Evolutionary conservation across 2,329 filamentous ascomycete genomes (phyloP), one percentile per base, ranked within the genome.

Genomic region (Phyllosticta paracitricarpa): DNA sequence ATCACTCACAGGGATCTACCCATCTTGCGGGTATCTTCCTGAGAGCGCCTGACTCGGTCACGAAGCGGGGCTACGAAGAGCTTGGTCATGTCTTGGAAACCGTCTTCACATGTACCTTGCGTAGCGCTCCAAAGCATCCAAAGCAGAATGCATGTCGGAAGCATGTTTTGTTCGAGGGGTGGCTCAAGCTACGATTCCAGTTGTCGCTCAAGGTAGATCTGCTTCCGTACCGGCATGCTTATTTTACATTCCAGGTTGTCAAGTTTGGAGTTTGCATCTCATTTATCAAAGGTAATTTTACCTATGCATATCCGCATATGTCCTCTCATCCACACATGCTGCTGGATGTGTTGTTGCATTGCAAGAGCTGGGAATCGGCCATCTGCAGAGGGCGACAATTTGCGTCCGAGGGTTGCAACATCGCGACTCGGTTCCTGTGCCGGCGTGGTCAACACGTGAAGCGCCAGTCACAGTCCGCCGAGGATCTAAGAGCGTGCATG

Each of bases 401-500:
- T 17, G 6, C 12, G 40, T 48, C 14, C 40, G 40, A 48, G 40
- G 14, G n/a, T n/a, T 48, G 40, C 40, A 48, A 48, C 17, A 7
- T 48, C n/a, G 40, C 40, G 40, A 48, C 40, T 48, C 40, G 40
- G 40, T 48, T n/a, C 40, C 14, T 48, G 40, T 48, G 40, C 17
- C 40, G 17, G 40, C 40, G 7, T n/a, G 40, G 14, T 48, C 40
- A 48, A 54, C 58, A 61, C 40, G 58, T 61, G 58, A 61, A 61
- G 51, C 25, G 48, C 9, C n/a, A 14, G 51, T 53, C 58, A 61
- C 58, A 14, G 12, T 60, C 58, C 58, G 26, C 58, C 58, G 58
- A 60, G 58, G 58, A 40, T 61, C 33, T 48, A n/a, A 48, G 12
- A 19, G 40, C 40, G 40, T 48, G 40, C 40, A 48, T 48, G 40